Percentiles rank a stretch among this genome's conserved stretches.
phyloP scores from a whole-genome alignment of 2,329 filamentous ascomycete genomes.

The Pseudogymnoascus sp. region DNA sequence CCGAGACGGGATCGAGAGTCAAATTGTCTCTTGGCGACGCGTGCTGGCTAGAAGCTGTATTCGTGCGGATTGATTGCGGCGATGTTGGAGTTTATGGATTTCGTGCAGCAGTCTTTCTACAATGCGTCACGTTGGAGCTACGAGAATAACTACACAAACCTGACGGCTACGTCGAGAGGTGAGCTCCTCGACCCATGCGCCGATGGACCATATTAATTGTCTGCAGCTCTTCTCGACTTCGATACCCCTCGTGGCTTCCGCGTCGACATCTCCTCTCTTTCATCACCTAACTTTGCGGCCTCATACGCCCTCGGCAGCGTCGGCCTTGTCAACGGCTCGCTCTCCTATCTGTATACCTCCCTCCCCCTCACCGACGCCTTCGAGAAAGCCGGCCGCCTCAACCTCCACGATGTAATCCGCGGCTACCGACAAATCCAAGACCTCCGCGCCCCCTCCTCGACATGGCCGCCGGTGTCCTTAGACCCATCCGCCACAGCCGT shows the following conservation, averaged over 20 bases:
- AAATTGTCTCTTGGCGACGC: not conserved
- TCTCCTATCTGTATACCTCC: constrained; percentile 93
- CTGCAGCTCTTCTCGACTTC: constrained; percentile 75
- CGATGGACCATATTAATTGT: constrained; percentile 18
- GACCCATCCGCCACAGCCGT: constrained; percentile 18
- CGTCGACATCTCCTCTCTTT: constrained; percentile 81
- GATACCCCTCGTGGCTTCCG: constrained; percentile 75
- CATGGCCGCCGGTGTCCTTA: constrained; percentile 28
- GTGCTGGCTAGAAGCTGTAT: not conserved
- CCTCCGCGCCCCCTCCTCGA: constrained; percentile 44
- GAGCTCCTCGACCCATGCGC: constrained; percentile 22
- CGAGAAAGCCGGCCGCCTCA: constrained; percentile 60
- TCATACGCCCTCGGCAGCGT: constrained; percentile 86
- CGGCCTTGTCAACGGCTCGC: constrained; percentile 89
- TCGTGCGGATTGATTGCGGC: not conserved
- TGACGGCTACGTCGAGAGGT: constrained; percentile 80
- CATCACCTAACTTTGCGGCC: constrained; percentile 86
- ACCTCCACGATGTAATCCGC: constrained; percentile 67
- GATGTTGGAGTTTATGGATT: constrained; percentile 97
- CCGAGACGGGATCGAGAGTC: not conserved
- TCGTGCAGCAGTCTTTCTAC: constrained; percentile 86
- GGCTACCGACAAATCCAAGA: constrained; percentile 76
- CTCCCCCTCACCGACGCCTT: constrained; percentile 60
- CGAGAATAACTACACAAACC: constrained; percentile 82
- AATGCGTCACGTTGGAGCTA: constrained; percentile 79